A percentile compares a stretch with the other conserved stretches of the same genome.
Evolutionary conservation across 345 rosid genomes (phyloP).

Genomic region (Melastoma malabathricum): DNA sequence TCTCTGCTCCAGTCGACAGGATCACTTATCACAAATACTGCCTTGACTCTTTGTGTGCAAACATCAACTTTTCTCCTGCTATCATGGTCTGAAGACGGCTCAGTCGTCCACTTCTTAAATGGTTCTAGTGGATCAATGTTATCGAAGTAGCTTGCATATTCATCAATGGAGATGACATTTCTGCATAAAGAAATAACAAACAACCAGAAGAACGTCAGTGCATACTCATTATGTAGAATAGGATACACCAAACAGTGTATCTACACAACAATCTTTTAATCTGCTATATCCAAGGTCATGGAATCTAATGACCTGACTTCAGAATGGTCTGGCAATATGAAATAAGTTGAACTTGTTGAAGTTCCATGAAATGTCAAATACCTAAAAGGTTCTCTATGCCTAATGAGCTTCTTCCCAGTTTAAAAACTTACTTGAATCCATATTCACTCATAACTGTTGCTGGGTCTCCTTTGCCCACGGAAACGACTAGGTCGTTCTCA

Average conservation of each 20-base stretch:
- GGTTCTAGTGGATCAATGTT: conserved; percentile 71
- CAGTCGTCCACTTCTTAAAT: conserved; percentile 45
- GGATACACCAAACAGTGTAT: too few relatives aligned
- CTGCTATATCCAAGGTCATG: too few relatives aligned
- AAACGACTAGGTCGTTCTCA: conserved; percentile 55
- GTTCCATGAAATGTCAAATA: too few relatives aligned
- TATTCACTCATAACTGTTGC: conserved; percentile 76
- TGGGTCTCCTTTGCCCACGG: conserved; percentile 89
- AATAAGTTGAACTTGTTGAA: too few relatives aligned
- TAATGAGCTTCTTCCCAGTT: conserved; percentile 1
- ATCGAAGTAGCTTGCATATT: conserved; percentile 58
- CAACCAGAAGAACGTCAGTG: neutral
- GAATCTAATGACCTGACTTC: too few relatives aligned
- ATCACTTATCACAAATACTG: conserved; percentile 81
- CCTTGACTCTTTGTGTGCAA: conserved; percentile 48
- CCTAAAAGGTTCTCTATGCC: neutral
- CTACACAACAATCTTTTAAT: too few relatives aligned
- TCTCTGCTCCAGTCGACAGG: conserved; percentile 91
- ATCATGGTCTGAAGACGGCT: conserved; percentile 14
- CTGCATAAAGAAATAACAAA: conserved; percentile 24
- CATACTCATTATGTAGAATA: too few relatives aligned
- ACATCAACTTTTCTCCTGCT: conserved; percentile 12
- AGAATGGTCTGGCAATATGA: too few relatives aligned
- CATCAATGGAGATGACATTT: conserved; percentile 76
- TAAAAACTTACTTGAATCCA: conserved; percentile 54